phyloP scores from a whole-genome alignment of 768 basidiomycete genomes.

The Erythrobasidium yunnanense region DNA sequence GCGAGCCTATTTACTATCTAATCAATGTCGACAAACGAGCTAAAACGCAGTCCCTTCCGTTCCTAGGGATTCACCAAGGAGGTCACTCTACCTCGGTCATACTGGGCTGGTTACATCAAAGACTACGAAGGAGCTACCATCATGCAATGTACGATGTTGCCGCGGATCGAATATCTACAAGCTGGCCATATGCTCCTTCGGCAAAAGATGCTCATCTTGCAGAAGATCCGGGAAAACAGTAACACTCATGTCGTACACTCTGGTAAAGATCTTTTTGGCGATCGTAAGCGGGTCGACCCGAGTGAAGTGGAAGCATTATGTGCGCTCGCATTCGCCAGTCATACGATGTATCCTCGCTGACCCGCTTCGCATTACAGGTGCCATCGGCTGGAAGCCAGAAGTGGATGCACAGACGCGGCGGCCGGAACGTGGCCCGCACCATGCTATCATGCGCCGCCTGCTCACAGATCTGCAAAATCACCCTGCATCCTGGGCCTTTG shows the following conservation, averaged over 20 bases:
- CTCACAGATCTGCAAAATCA: slow-evolving; percentile 68
- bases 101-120: slow-evolving; percentile 99
- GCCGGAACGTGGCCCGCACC: slow-evolving; percentile 48
- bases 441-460: slow-evolving; percentile 62
- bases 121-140: slow-evolving; percentile 99
- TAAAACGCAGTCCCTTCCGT: neutral
- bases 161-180: slow-evolving; percentile 76
- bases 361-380: slow-evolving; percentile 48
- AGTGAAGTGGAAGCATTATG: slow-evolving; percentile 77
- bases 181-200: slow-evolving; percentile 61
- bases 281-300: slow-evolving; percentile 48
- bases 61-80: slow-evolving; percentile 86
- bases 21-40: too few species aligned
- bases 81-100: slow-evolving; percentile 74
- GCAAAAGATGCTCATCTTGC: slow-evolving; percentile 72
- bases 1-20: slow-evolving; percentile 33
- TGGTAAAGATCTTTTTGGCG: slow-evolving; percentile 50
- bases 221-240: slow-evolving; percentile 76
- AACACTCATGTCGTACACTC: slow-evolving; percentile 73
- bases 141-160: slow-evolving; percentile 97
- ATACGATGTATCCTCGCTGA: neutral
- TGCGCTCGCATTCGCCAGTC: slow-evolving; percentile 38
- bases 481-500: slow-evolving; percentile 78
- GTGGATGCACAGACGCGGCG: slow-evolving; percentile 55
- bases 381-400: slow-evolving; percentile 82